phyloP scores from a whole-genome alignment of 2,329 filamentous ascomycete genomes.

The Tolypocladium guangdongense region DNA sequence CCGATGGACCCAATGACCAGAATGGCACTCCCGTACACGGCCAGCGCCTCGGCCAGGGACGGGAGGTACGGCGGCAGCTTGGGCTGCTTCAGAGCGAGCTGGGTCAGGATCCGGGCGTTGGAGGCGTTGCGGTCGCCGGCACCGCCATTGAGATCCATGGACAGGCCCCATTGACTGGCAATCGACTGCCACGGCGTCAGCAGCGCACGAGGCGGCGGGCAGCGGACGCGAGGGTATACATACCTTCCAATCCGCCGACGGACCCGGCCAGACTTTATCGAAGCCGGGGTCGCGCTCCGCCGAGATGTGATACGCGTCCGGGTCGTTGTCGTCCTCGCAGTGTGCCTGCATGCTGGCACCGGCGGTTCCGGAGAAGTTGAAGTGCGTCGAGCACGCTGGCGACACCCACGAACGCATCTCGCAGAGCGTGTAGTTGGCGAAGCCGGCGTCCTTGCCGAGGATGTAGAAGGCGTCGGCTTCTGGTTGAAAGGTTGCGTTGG shows the following conservation, averaged over 20 bases:
- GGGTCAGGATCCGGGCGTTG: conserved; percentile 44
- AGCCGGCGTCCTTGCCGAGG: conserved; percentile 37
- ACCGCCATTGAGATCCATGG: conserved; percentile 47
- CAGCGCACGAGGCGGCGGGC: neutral
- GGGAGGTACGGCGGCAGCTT: conserved; percentile 42
- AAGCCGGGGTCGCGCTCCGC: conserved; percentile 13
- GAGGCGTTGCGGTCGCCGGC: conserved; percentile 43
- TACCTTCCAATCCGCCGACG: conserved; percentile 39
- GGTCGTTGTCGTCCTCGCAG: conserved; percentile 47
- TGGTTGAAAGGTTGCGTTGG: conserved; percentile 36
- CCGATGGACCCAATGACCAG: conserved; percentile 48
- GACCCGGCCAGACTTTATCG: conserved; percentile 15
- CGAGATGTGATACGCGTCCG: conserved; percentile 41
- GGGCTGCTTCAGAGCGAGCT: conserved; percentile 33
- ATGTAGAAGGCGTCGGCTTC: conserved; percentile 49
- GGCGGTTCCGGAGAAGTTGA: conserved; percentile 40
- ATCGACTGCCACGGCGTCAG: conserved; percentile 25
- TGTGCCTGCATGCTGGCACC: conserved; percentile 49
- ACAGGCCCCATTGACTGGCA: conserved; percentile 39
- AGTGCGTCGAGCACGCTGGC: conserved; percentile 54
- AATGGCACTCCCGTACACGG: conserved; percentile 57
- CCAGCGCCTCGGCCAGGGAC: conserved; percentile 62
- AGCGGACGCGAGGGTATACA: neutral
- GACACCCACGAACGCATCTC: conserved; percentile 53
- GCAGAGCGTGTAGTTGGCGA: conserved; percentile 53